phyloP scores from a whole-genome alignment of 306 rosid genomes.

The Vigna reflexopilosa region DNA sequence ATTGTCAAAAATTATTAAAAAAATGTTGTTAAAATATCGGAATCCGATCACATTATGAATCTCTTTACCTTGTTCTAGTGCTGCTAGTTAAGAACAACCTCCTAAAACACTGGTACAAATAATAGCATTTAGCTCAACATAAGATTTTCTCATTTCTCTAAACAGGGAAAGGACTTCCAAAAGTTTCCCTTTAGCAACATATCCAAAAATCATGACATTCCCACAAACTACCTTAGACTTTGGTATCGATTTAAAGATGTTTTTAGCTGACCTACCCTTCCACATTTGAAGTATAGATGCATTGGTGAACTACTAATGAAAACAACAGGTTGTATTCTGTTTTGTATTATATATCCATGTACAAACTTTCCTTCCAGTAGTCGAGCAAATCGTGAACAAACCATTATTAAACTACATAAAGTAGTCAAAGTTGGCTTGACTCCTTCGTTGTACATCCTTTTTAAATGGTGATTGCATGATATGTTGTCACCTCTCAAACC shows the following conservation, averaged over 20 bases:
- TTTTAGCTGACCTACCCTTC: slow-evolving; percentile 66
- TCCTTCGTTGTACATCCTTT: slow-evolving; percentile 69
- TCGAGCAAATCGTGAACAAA: slow-evolving; percentile 63
- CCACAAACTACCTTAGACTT: slow-evolving; percentile 60
- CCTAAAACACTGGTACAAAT: slow-evolving; percentile 70
- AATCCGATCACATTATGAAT: slow-evolving; percentile 57
- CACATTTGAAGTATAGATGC: slow-evolving; percentile 79
- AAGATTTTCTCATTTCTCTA: slow-evolving; percentile 57
- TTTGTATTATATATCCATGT: slow-evolving; percentile 70
- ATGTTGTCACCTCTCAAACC: slow-evolving; percentile 69
- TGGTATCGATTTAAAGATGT: slow-evolving; percentile 56
- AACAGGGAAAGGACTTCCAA: slow-evolving; percentile 66
- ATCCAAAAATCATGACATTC: slow-evolving; percentile 86
- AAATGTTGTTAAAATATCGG: too few species aligned
- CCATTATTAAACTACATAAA: slow-evolving; percentile 67
- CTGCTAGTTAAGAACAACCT: slow-evolving; percentile 81
- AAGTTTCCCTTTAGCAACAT: slow-evolving; percentile 61
- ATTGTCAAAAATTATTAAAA: too few species aligned
- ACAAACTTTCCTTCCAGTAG: slow-evolving; percentile 65
- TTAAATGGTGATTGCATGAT: slow-evolving; percentile 67
- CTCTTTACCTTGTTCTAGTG: slow-evolving; percentile 78
- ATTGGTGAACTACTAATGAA: slow-evolving; percentile 62
- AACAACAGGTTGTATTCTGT: slow-evolving; percentile 60
- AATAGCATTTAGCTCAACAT: slow-evolving; percentile 69
- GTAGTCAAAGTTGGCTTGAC: slow-evolving; percentile 68